These are phyloP conservation scores for Pseudogymnoascus sp. DNA, from an alignment of 2,329 filamentous ascomycete species.

Conservation along the genomic window DNA sequence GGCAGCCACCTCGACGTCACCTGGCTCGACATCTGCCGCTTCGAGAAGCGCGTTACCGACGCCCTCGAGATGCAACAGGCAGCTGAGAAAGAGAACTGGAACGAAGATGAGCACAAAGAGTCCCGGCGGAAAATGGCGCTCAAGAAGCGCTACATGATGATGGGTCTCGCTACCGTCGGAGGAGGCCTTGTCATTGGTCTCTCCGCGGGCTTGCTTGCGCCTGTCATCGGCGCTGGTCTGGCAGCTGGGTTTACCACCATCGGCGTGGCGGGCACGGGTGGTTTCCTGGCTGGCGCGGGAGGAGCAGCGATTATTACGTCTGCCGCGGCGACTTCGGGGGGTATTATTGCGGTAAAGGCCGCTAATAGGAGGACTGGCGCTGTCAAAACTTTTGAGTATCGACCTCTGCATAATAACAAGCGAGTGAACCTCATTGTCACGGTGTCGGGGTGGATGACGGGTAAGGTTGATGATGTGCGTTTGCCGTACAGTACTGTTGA, in stretches of 20 bases:
- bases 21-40: constrained; percentile 90
- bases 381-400: constrained; percentile 94
- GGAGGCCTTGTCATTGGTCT: constrained; percentile 92
- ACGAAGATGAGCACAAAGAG: constrained; percentile 92
- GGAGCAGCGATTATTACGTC: constrained; percentile 93
- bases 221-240: constrained; percentile 87
- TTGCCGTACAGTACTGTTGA: constrained; percentile 94
- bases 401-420: constrained; percentile 96
- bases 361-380: constrained; percentile 83
- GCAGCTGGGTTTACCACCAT: constrained; percentile 94
- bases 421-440: constrained; percentile 92
- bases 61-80: constrained; percentile 96
- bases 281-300: constrained; percentile 84
- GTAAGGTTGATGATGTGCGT: constrained; percentile 93
- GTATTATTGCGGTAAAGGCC: constrained; percentile 77
- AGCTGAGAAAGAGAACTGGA: constrained; percentile 93
- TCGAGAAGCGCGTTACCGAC: constrained; percentile 95
- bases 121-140: constrained; percentile 71
- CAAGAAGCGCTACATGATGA: constrained; percentile 81
- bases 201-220: constrained; percentile 84
- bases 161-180: constrained; percentile 94
- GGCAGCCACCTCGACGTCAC: constrained; percentile 72
- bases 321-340: constrained; percentile 75
- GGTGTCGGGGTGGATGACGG: constrained; percentile 96
- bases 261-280: constrained; percentile 78